Base-by-base conservation (phyloP, 2,329 filamentous ascomycete species). In the Sclerotinia trifoliorum region DNA sequence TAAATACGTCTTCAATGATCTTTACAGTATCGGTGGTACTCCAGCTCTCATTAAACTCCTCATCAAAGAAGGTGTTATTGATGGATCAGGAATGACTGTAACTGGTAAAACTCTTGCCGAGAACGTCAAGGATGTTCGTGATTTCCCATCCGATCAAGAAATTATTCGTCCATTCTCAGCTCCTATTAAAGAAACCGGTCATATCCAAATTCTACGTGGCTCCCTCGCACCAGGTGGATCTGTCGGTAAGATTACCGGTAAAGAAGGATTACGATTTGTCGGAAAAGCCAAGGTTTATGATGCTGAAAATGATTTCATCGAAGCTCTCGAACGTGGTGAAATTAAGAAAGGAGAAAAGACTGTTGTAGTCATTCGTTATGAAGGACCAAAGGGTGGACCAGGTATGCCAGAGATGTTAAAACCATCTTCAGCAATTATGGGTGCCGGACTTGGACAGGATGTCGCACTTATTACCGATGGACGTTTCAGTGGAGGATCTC, bases 371-470 rank as follows among this genome's bases (percentile, higher is more conserved):
- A 91, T 92, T 78, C 87, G 90, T 56, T 92, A 91, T 78, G 88
- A 90, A 74, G 89, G 89, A 1, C 89, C 89, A 51, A 91, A 90
- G 79, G 89, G 89, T 68, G 89, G 88, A 2, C 89, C 89, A 0
- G 89, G 89, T 68, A 91, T 91, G 89, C 88, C 78, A 35, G 89
- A 92, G 80, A 91, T 91, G 88, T 79, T 92, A 74, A 91, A 91
- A 78, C 88, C 89, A 61, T 87, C 84, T 61, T 88, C 88, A 17
- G 88, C 88, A 42, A 89, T 92, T 77, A 92, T 92, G 89, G 89
- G 89, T 24, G 88, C 88, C 26, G 89, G 89, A 21, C 83, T 91
- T 15, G 89, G 89, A 57, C 81, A 89, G 68, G 88, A 91, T 71
- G 86, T 89, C 29, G 90, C 90, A 4, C 81, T 92, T 49, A 88